Evolutionary conservation across 345 rosid species (phyloP).

Genomic region (Gynandropsis gynandra): DNA sequence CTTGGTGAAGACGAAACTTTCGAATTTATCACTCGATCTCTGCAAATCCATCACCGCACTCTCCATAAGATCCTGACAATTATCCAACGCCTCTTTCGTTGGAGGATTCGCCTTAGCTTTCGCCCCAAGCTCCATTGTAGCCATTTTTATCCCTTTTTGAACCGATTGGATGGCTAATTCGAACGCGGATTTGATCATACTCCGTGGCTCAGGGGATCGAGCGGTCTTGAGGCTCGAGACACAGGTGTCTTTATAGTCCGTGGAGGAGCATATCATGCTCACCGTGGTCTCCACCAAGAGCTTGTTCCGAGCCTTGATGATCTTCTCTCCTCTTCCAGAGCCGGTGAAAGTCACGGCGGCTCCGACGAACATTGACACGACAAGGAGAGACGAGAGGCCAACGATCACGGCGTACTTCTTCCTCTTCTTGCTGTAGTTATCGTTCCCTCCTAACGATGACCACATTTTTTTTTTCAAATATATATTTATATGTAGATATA

Average conservation of each 20-base stretch:
- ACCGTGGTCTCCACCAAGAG: slow-evolving; percentile 28
- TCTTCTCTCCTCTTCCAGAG: not conserved
- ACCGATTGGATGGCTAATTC: slow-evolving; percentile 36
- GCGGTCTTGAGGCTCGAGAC: slow-evolving; percentile 29
- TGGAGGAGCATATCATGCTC: slow-evolving; percentile 48
- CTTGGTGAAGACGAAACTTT: slow-evolving; percentile 31
- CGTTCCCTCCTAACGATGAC: too few species aligned
- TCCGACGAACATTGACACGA: slow-evolving; percentile 6
- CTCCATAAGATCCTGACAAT: slow-evolving; percentile 46
- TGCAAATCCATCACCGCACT: slow-evolving; percentile 49
- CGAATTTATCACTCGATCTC: slow-evolving; percentile 36
- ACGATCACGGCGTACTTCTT: slow-evolving; percentile 11
- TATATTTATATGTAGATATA: too few species aligned
- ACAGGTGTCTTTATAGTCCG: slow-evolving; percentile 55
- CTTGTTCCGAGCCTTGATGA: slow-evolving; percentile 18
- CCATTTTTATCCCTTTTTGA: slow-evolving; percentile 34
- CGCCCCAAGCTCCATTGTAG: slow-evolving; percentile 28
- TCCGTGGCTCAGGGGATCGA: slow-evolving; percentile 44
- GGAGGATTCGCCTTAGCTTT: slow-evolving; percentile 46
- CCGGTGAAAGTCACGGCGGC: not conserved
- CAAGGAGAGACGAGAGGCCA: slow-evolving; percentile 4
- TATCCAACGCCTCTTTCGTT: slow-evolving; percentile 44
- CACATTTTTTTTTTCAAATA: too few species aligned
- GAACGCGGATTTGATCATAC: slow-evolving; percentile 45
- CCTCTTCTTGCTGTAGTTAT: too few species aligned